A percentile compares a stretch with the other conserved stretches of the same genome.
phyloP scores from a whole-genome alignment of 2,329 filamentous ascomycete species.

The Stagonosporopsis cucurbitacearum region DNA sequence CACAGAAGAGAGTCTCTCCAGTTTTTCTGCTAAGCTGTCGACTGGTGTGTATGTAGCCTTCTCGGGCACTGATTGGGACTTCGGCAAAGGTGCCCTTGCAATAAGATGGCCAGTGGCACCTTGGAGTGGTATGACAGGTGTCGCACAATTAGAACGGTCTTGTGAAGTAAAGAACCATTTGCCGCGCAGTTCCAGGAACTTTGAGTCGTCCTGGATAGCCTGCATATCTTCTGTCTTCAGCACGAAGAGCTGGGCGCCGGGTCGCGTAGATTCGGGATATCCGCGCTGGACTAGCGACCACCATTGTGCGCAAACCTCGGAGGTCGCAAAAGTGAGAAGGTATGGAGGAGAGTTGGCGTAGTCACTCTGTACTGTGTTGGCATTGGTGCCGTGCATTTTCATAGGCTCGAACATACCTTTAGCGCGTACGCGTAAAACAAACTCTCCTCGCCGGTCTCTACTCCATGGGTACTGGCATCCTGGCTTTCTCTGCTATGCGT shows the following conservation, averaged over 20 bases:
- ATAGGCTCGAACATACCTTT: slow-evolving; percentile 32
- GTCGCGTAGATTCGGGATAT: slow-evolving; percentile 40
- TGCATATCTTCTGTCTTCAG: slow-evolving; percentile 45
- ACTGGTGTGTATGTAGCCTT: slow-evolving; percentile 27
- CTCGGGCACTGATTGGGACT: slow-evolving; percentile 9
- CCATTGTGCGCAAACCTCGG: slow-evolving; percentile 41
- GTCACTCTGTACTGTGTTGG: slow-evolving; percentile 37
- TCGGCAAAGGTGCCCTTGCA: slow-evolving; percentile 3
- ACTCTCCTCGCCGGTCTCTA: slow-evolving; percentile 21
- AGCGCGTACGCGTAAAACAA: slow-evolving; percentile 48
- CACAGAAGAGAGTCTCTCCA: slow-evolving; percentile 36
- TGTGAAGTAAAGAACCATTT: slow-evolving; percentile 45
- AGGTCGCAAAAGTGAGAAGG: slow-evolving; percentile 44
- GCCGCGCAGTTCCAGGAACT: slow-evolving; percentile 38
- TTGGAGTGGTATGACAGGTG: slow-evolving; percentile 41
- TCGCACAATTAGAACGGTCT: slow-evolving; percentile 29
- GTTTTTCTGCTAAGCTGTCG: slow-evolving; percentile 30
- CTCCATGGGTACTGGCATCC: slow-evolving; percentile 5
- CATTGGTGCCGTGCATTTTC: background rate
- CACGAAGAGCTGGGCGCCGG: slow-evolving; percentile 44
- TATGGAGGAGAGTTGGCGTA: slow-evolving; percentile 42
- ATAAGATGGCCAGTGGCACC: slow-evolving; percentile 34
- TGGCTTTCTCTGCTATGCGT: slow-evolving; percentile 13
- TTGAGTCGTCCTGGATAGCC: slow-evolving; percentile 41
- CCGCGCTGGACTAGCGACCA: slow-evolving; percentile 42